These are phyloP conservation scores for Fusarium mexicanum DNA, from an alignment of 2,329 filamentous ascomycete species.

Conservation along the genomic window DNA sequence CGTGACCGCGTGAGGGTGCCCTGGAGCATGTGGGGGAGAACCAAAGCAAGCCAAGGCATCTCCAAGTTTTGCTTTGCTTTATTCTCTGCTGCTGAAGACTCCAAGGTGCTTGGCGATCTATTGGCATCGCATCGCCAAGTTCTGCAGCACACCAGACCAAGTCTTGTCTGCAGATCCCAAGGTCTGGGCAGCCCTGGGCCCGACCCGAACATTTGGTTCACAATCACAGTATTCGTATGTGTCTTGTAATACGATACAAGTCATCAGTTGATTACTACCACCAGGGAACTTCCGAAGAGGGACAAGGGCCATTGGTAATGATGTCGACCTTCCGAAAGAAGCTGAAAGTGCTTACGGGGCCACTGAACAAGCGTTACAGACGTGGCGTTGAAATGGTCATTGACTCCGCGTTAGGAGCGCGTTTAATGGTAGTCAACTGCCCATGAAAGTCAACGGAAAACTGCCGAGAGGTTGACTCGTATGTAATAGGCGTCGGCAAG, in stretches of 20 bases:
- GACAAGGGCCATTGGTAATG: slow-evolving; percentile 5
- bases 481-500: background rate
- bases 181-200: slow-evolving; percentile 28
- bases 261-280: slow-evolving; percentile 4
- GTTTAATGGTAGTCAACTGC: background rate
- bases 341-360: slow-evolving; percentile 30
- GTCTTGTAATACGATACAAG: background rate
- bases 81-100: background rate
- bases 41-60: slow-evolving; percentile 8
- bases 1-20: background rate
- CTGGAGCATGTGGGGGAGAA: slow-evolving; percentile 21
- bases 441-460: background rate
- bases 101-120: slow-evolving; percentile 16
- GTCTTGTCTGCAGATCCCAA: slow-evolving; percentile 29
- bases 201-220: slow-evolving; percentile 15
- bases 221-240: slow-evolving; percentile 14
- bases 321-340: slow-evolving; percentile 39
- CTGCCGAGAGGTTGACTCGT: slow-evolving; percentile 9
- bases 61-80: background rate
- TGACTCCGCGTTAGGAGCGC: slow-evolving; percentile 21
- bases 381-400: slow-evolving; percentile 21
- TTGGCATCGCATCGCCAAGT: slow-evolving; percentile 38
- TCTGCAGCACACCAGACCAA: background rate
- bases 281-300: background rate
- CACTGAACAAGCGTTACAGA: background rate